Base-by-base conservation (phyloP, 345 rosid species). In the Hibiscus tridactylites region DNA sequence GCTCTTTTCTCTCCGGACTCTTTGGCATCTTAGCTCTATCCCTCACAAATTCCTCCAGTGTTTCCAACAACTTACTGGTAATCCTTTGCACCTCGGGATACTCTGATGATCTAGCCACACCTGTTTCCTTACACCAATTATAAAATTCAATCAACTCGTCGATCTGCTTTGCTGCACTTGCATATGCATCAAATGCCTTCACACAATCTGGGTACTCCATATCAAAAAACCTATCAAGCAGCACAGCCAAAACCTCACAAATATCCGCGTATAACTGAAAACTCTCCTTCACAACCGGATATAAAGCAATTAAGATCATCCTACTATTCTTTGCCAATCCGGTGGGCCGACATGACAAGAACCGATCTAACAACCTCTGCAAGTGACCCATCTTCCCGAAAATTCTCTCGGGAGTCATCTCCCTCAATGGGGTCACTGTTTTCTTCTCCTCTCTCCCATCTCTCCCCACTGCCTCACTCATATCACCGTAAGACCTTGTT, bases 61-160 rank as follows among this genome's bases (percentile, higher is more conserved):
- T 85, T 78, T 88, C 95, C 78, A 94, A 73, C 74, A 90, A 77
- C 72, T 91, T 91, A 44, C 85, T 77, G 0, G 98, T 88, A 73
- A 94, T 90, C 82, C 85, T 91, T 83, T 91, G 96, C 68, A 94
- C 89, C 75, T 94, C 97, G 1, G 98, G 98, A 70, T 94, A 94
- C 78, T 94, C 98, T 0, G 96, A 84, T 0, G 98, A 86, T 71
- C 98, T 84, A 0, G 91, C 91, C 62, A 94, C 86, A 1, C 98
- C 97, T 0, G 80, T 82, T 10, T 87, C 91, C 79, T 91, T 94
- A 53, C 91, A 87, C 97, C 95, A 91, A 61, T 77, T 81, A 75
- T 90, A 91, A 77, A 91, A 85, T 2, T 81, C 75, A 73, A 87
- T 83, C 33, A 94, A 80, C 85, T 94, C 98, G 65, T 88, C 95